Percentiles rank a stretch among this genome's conserved stretches.
Conservation (phyloP, 202 grass and related monocot genomes). For the Dendrocalamus latiflorus region DNA sequence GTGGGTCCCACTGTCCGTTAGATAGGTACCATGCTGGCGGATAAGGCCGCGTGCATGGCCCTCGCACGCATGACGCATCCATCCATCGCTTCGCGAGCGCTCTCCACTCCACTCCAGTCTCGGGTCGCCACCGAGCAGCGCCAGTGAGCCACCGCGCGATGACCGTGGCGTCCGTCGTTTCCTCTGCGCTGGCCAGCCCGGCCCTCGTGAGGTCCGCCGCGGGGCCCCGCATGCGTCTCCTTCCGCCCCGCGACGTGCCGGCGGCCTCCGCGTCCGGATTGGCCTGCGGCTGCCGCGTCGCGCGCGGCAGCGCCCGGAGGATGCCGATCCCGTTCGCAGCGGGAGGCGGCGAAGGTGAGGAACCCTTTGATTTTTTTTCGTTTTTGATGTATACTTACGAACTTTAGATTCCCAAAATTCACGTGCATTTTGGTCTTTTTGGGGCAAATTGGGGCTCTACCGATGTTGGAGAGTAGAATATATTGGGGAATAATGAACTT, state of each 20-base stretch:
- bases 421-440: background rate
- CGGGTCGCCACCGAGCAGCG: background rate
- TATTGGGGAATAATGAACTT: background rate
- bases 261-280: background rate
- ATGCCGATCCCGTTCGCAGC: conserved; percentile 19
- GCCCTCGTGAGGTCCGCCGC: no score
- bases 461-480: background rate
- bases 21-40: background rate
- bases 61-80: no score
- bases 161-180: background rate
- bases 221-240: background rate
- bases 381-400: background rate
- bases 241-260: background rate
- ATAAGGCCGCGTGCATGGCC: background rate
- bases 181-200: background rate
- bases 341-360: conserved; percentile 9
- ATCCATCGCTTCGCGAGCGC: background rate
- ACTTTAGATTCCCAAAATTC: background rate
- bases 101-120: no score
- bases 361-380: background rate
- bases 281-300: no score
- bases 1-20: background rate
- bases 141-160: background rate
- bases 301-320: conserved; percentile 12
- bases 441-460: background rate